phyloP scores from a whole-genome alignment of 208 protist genomes.

The Trypanosoma rangeli region DNA sequence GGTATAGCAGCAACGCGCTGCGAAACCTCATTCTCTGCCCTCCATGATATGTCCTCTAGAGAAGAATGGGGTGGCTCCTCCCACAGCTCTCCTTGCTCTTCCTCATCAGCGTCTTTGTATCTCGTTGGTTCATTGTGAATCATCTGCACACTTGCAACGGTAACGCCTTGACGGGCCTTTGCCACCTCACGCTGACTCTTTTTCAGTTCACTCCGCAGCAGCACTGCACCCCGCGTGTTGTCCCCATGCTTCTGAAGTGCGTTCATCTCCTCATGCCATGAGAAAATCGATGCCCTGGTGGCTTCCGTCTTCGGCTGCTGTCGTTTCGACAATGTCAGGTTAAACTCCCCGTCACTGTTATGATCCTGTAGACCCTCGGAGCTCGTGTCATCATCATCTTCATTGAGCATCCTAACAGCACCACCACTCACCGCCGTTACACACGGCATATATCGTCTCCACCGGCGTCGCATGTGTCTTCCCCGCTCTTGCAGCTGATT shows the following conservation, averaged over 20 bases:
- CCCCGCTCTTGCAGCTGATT: slow-evolving; percentile 19
- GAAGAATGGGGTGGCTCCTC: background rate
- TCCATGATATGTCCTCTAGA: slow-evolving; percentile 14
- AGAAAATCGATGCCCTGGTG: background rate
- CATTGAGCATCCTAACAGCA: slow-evolving; percentile 6
- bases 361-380: background rate
- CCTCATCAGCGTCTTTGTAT: background rate
- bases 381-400: slow-evolving; percentile 17
- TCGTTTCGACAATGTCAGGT: background rate
- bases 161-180: slow-evolving; percentile 6
- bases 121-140: background rate
- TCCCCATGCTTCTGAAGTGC: slow-evolving; percentile 1
- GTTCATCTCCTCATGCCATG: slow-evolving; percentile 1
- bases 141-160: background rate
- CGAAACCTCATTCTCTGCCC: background rate
- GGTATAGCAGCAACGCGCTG: background rate
- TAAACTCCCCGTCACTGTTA: background rate
- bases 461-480: slow-evolving; percentile 2
- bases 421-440: background rate
- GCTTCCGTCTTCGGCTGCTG: background rate
- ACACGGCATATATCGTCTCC: background rate
- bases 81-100: background rate
- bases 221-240: background rate
- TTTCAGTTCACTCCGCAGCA: slow-evolving; percentile 19
- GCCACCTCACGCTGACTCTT: slow-evolving; percentile 7